A percentile compares a stretch with the other conserved stretches of the same genome.
Conservation (phyloP, 768 basidiomycete genomes). For the Lentinus tigrinus region DNA sequence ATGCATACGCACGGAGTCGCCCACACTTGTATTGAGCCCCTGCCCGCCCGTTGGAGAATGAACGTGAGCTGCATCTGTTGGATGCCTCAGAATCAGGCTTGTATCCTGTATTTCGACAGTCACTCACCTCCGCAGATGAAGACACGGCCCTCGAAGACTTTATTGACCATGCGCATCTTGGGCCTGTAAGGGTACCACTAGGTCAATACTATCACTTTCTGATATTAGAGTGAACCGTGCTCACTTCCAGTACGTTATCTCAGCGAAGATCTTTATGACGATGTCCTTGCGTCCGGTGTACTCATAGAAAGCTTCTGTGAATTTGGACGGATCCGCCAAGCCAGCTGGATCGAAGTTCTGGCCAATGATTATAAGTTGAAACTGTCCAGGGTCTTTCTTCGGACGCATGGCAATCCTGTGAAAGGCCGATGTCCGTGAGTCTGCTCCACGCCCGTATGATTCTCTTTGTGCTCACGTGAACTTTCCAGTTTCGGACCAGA, state of each 20-base stretch:
- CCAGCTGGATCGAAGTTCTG: slow-evolving; percentile 14
- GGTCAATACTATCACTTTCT: no score
- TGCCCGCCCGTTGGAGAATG: slow-evolving; percentile 46
- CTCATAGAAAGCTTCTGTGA: slow-evolving; percentile 31
- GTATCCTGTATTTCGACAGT: neutral
- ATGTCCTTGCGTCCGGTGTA: slow-evolving; percentile 30
- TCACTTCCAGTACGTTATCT: slow-evolving; percentile 28
- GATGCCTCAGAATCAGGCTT: neutral
- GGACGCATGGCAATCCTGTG: slow-evolving; percentile 18
- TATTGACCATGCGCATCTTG: slow-evolving; percentile 48
- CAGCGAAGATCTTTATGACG: slow-evolving; percentile 27
- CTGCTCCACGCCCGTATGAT: no score
- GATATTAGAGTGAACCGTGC: slow-evolving; percentile 9
- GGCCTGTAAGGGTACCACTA: slow-evolving; percentile 29
- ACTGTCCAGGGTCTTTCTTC: neutral
- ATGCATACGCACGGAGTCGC: slow-evolving; percentile 19
- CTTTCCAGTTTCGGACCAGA: slow-evolving; percentile 17
- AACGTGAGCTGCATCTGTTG: slow-evolving; percentile 49
- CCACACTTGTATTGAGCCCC: slow-evolving; percentile 30
- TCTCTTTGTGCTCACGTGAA: slow-evolving; percentile 14
- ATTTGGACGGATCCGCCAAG: slow-evolving; percentile 24
- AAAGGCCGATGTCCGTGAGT: no score
- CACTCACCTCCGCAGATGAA: slow-evolving; percentile 45
- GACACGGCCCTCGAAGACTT: slow-evolving; percentile 42
- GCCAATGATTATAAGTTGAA: slow-evolving; percentile 4